Conservation (phyloP, 805 yeast genomes). For the Naumovozyma castellii region DNA sequence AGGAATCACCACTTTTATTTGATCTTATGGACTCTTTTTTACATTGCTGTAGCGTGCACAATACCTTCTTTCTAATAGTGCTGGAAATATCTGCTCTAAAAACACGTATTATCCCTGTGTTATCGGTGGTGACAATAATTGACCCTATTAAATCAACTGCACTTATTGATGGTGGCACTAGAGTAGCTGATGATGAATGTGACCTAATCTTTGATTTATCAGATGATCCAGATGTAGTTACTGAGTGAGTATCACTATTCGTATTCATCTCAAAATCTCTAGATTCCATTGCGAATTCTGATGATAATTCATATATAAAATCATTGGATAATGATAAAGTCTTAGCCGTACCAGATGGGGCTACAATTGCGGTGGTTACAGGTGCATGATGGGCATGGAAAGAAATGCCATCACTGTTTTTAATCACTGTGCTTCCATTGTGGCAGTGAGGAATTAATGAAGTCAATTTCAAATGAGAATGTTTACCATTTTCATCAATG, state of each 20-base stretch:
- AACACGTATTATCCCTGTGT: constrained; percentile 60
- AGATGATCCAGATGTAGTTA: no score
- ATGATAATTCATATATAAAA: constrained; percentile 55
- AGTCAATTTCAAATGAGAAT: background rate
- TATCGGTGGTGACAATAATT: constrained; percentile 71
- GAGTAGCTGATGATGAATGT: background rate
- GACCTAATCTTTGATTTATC: background rate
- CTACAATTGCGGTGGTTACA: constrained; percentile 68
- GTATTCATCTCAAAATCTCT: background rate
- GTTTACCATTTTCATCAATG: constrained; percentile 2
- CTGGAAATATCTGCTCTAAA: constrained; percentile 73
- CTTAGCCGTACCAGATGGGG: constrained; percentile 60
- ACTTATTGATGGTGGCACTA: constrained; percentile 11
- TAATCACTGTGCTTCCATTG: background rate
- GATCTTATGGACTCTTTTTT: no score
- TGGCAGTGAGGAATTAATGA: constrained; percentile 1
- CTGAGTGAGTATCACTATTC: background rate
- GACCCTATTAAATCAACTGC: constrained; percentile 30
- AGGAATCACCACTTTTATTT: no score
- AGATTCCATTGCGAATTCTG: constrained; percentile 17
- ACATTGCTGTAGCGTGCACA: constrained; percentile 14
- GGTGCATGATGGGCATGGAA: constrained; percentile 68
- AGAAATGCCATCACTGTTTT: constrained; percentile 51
- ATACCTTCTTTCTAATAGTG: constrained; percentile 31
- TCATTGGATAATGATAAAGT: constrained; percentile 68